Conservation (phyloP, 2,329 filamentous ascomycete species). For the Penicillium sp. region DNA sequence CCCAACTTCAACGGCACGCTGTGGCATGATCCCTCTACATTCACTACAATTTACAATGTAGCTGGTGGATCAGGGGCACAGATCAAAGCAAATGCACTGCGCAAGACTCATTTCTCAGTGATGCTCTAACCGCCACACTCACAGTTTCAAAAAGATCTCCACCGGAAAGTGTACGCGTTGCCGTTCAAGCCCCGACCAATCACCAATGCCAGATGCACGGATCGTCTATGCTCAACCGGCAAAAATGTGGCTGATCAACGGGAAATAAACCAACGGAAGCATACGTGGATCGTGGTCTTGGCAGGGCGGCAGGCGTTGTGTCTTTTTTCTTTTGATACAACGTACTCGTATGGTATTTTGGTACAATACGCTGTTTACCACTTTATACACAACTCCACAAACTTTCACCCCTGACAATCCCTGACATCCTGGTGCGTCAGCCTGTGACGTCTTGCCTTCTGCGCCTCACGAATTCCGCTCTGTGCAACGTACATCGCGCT, state of each 20-base stretch:
- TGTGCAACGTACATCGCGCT: neutral
- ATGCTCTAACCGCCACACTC: neutral
- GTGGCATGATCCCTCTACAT: neutral
- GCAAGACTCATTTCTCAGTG: neutral
- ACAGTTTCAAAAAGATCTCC: constrained; percentile 13
- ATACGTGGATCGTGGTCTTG: constrained; percentile 25
- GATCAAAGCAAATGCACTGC: neutral
- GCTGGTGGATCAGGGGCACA: neutral
- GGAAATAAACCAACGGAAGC: neutral
- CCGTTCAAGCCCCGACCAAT: constrained; percentile 22
- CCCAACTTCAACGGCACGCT: neutral
- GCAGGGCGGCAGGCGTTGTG: constrained; percentile 13
- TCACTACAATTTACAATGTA: neutral
- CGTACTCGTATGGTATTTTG: neutral
- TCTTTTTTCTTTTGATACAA: too few relatives aligned
- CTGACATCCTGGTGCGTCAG: constrained; percentile 26
- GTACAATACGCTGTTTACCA: neutral
- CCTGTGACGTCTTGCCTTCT: constrained; percentile 24
- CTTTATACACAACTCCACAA: constrained; percentile 5
- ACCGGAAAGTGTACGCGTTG: constrained; percentile 24
- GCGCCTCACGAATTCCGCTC: neutral
- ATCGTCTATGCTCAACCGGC: constrained; percentile 19
- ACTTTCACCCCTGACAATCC: constrained; percentile 28
- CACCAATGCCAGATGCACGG: constrained; percentile 18
- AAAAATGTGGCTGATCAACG: constrained; percentile 17